Conservation (phyloP, 805 yeast species). For the Yarrowia divulgata region DNA sequence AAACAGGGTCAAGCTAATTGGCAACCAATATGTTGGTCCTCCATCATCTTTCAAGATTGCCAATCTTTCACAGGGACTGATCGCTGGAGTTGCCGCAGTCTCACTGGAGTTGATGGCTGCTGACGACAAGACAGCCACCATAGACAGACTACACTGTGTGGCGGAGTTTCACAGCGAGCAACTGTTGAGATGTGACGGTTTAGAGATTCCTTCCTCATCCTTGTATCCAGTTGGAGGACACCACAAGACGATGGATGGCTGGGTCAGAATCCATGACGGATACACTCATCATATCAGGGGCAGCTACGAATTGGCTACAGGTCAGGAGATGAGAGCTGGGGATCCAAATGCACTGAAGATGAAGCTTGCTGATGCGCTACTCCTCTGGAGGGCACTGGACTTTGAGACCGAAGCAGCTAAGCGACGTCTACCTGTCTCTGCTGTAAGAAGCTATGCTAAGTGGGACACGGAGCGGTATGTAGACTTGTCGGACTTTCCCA, state of each 20-base stretch:
- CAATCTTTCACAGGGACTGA: neutral
- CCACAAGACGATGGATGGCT: slow-evolving; percentile 2
- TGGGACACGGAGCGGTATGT: neutral
- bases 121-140: neutral
- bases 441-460: neutral
- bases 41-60: slow-evolving; percentile 17
- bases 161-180: slow-evolving; percentile 30
- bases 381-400: neutral
- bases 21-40: neutral
- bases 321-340: neutral
- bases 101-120: slow-evolving; percentile 7
- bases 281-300: slow-evolving; percentile 23
- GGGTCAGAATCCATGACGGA: slow-evolving; percentile 25
- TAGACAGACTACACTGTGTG: neutral
- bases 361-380: neutral
- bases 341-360: neutral
- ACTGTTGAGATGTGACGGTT: neutral
- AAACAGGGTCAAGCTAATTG: neutral
- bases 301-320: slow-evolving; percentile 5
- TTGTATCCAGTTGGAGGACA: slow-evolving; percentile 21
- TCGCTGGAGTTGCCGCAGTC: slow-evolving; percentile 13
- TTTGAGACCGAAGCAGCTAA: slow-evolving; percentile 11
- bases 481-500: neutral
- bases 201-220: neutral
- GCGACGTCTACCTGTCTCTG: neutral